Base-by-base conservation (phyloP, 1,284 basidiomycete species). In the Tilletiopsis washingtonensis region DNA sequence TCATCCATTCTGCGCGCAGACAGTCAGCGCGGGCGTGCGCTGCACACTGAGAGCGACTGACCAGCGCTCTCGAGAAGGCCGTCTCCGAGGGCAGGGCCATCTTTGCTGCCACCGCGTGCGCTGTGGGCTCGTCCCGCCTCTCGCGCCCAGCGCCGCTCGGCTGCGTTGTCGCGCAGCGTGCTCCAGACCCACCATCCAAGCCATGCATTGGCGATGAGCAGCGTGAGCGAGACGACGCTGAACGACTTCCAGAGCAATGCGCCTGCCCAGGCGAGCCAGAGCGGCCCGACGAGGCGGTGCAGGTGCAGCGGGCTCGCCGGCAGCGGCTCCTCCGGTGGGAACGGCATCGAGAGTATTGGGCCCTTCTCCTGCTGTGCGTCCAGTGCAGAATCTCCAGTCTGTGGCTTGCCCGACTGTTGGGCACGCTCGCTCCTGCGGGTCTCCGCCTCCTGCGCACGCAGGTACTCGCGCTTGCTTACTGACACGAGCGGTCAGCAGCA, bases 1-100 rank as follows among this genome's bases (percentile, higher is more conserved):
- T 64, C 43, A 64, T 48, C 62, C 62, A 64, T 32, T 64, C 62
- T 36, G 62, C 62, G 17, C n/a, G 43, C 15, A 45, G 11, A 4
- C 42, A 17, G 17, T 38, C 25, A 3, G 12, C 24, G 14, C 19
- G 44, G 20, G 17, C 42, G 21, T 46, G 19, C 17, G 32, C 32
- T n/a, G n/a, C n/a, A n/a, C n/a, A n/a, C n/a, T n/a, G n/a, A n/a
- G 34, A 24, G 19, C 27, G 27, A 19, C 37, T 45, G 43, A 46
- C 24, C 42, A 19, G 11, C 19, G 43, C 37, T 26, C 14, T 45
- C 23, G 17, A 36, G 14, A 20, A 17, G 32, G 32, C 32, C 12
- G 32, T 14, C 19, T 46, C 24, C 15, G 26, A n/a, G 34, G n/a
- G 26, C 17, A 27, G 41, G 27, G 17, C 34, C 6, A 12, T 27